Evolutionary conservation across 2,329 filamentous ascomycete species (phyloP), one percentile per base, ranked within the genome.

Genomic region (Neonectria magnoliae): DNA sequence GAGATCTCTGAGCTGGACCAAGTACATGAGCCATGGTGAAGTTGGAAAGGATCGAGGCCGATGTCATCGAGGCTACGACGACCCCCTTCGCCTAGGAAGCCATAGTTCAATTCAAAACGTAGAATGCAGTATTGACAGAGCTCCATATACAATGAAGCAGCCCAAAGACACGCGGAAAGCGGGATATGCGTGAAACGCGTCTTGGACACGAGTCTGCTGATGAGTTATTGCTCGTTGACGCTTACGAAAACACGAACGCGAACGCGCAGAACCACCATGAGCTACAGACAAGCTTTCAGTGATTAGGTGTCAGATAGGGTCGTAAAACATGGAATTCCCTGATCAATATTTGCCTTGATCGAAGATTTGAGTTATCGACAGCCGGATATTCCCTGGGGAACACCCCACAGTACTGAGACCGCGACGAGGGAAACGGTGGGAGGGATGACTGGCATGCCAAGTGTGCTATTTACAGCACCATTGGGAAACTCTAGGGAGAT

Each of bases 1-100:
- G 36, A 16, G 14, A 38, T n/a, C 1, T n/a, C 14, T 38, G 14
- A 29, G 14, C 57, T 65, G 61, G 10, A 67, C 42, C 4, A 48
- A 51, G 10, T 25, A 29, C 45, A 10, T 36, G 62, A 60, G 41
- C 53, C 62, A 25, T 68, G 67, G 42, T 60, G 60, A 7, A 70
- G 65, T 41, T 68, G 52, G 20, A 60, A 41, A 54, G 25, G 25
- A 22, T 47, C 59, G 16, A 52, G 33, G 47, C 42, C 33, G 57
- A 41, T 14, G 11, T 38, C 18, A 45, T 16, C 25, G 16, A 50
- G 16, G n/a, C 25, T 16, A 18, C 18, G n/a, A 33, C 18, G 16
- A 7, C 11, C n/a, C 11, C 27, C 4, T 20, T 13, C 11, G 11
- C 9, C n/a, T 14, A 33, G 22, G 44, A 29, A 33, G 29, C 33